These are phyloP conservation scores for Ochromonas danica DNA, from an alignment of 108 stramenopile genomes.

Conservation along the genomic window DNA sequence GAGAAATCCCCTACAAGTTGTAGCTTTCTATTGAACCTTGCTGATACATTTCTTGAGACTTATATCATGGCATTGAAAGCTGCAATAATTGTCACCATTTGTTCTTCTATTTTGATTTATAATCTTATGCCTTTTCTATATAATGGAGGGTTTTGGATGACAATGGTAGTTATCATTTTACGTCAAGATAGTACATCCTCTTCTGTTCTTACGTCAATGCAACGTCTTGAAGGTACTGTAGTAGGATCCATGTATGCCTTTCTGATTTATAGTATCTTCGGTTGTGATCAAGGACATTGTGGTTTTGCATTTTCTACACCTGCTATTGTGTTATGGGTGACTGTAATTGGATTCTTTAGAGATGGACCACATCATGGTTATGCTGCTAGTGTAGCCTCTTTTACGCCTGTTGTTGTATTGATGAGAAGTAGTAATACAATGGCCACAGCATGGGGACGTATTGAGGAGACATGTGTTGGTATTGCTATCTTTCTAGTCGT, in stretches of 20 bases:
- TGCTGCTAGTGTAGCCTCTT: not conserved
- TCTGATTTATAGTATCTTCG: not conserved
- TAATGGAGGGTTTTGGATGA: not conserved
- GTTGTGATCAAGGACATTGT: not conserved
- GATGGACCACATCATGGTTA: slow-evolving; percentile 22
- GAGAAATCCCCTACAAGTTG: no score
- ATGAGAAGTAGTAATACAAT: not conserved
- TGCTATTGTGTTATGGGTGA: not conserved
- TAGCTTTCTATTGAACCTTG: no score
- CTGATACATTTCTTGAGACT: no score
- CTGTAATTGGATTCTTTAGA: not conserved
- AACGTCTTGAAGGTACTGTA: slow-evolving; percentile 25
- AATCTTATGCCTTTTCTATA: not conserved
- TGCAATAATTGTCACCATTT: not conserved
- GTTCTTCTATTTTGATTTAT: not conserved
- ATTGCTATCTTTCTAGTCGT: not conserved
- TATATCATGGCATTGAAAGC: no score
- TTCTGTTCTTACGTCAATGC: not conserved
- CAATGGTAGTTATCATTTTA: not conserved
- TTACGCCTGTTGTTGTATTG: slow-evolving; percentile 26
- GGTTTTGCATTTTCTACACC: not conserved
- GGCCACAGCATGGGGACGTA: no score
- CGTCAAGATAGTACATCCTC: slow-evolving; percentile 12
- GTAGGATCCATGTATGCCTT: not conserved
- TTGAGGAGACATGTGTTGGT: not conserved